Percentiles rank a stretch among this genome's conserved stretches.
phyloP scores from a whole-genome alignment of 2,329 filamentous ascomycete species.

The Epichloe gansuensis region DNA sequence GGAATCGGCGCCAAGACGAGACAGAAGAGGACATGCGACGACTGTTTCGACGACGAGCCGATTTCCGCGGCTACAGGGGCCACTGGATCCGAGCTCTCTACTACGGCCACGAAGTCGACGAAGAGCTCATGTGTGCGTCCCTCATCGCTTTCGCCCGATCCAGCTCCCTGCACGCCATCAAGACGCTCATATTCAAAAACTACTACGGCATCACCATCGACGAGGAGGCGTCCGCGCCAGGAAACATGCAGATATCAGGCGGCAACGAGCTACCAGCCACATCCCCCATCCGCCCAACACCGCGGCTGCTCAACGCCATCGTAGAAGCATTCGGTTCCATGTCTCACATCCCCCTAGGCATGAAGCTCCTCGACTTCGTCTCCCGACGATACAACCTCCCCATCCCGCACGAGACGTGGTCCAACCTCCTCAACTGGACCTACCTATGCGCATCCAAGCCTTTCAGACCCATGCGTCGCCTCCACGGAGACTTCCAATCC shows the following conservation, averaged over 20 bases:
- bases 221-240: conserved; percentile 6
- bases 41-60: conserved; percentile 14
- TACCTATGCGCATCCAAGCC: conserved; percentile 39
- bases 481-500: conserved; percentile 15
- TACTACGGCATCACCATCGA: conserved; percentile 19
- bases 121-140: conserved; percentile 26
- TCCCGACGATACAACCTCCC: conserved; percentile 44
- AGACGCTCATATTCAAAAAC: conserved; percentile 18
- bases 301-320: conserved; percentile 48
- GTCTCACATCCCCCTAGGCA: conserved; percentile 44
- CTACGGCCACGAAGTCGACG: conserved; percentile 20
- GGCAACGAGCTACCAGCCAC: conserved; percentile 28
- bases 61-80: conserved; percentile 13
- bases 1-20: conserved; percentile 16
- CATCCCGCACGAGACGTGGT: conserved; percentile 49
- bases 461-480: conserved; percentile 23
- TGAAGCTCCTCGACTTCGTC: conserved; percentile 49
- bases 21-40: conserved; percentile 15
- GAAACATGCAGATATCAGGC: conserved; percentile 15
- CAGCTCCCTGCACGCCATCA: conserved; percentile 21
- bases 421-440: conserved; percentile 53
- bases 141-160: conserved; percentile 30
- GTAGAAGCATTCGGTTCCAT: conserved; percentile 57
- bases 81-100: conserved; percentile 17
- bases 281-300: conserved; percentile 45